phyloP scores from a whole-genome alignment of 257 asterid species.

The Solanum chiquidenum region DNA sequence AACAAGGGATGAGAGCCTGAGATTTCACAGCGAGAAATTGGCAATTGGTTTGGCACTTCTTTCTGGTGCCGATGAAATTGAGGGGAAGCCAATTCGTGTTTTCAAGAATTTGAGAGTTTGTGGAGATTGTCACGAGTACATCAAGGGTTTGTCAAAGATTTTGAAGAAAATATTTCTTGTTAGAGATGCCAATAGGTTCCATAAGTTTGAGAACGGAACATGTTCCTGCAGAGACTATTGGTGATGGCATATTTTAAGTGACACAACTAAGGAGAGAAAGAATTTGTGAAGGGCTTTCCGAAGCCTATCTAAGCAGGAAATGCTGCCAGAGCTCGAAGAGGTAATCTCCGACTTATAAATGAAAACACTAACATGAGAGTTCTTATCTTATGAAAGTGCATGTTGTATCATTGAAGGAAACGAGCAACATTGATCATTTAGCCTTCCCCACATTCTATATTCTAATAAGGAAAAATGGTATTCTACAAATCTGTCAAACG shows the following conservation, averaged over 20 bases:
- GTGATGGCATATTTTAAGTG: conserved; percentile 9
- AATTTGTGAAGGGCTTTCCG: background rate
- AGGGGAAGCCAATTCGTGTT: conserved; percentile 18
- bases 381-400: background rate
- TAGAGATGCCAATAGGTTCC: conserved; percentile 44
- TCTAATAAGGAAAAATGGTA: background rate
- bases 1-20: conserved; percentile 31
- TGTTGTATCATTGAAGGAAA: background rate
- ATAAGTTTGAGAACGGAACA: conserved; percentile 33
- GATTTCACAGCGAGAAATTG: conserved; percentile 43
- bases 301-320: background rate
- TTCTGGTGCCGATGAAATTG: conserved; percentile 13
- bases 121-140: conserved; percentile 46
- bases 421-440: background rate
- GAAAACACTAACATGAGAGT: background rate
- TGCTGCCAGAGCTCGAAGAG: background rate
- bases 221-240: conserved; percentile 43
- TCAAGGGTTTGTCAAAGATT: conserved; percentile 38
- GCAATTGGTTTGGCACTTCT: conserved; percentile 40
- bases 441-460: background rate
- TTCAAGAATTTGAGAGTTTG: conserved; percentile 45
- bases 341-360: background rate
- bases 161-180: conserved; percentile 24
- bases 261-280: background rate
- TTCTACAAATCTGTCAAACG: background rate